These are phyloP conservation scores for Coemansia sp. DNA, from an alignment of 192 early-diverging fungal genomes.

Conservation along the genomic window DNA sequence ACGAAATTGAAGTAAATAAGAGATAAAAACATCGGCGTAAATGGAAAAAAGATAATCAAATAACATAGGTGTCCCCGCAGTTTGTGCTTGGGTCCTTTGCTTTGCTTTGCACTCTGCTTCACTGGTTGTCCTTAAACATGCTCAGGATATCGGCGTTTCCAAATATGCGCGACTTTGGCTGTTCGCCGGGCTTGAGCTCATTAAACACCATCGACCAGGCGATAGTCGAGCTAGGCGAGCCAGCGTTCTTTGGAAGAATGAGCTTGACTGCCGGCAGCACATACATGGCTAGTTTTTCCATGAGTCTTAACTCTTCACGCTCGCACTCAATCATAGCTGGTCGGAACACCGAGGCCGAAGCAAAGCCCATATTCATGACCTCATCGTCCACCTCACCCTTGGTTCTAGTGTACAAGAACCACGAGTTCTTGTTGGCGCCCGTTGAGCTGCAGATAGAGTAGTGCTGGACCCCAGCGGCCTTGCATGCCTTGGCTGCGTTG, in stretches of 20 bases:
- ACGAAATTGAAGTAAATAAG: too few relatives aligned
- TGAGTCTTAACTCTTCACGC: conserved; percentile 31
- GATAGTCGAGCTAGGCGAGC: conserved; percentile 26
- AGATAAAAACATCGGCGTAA: too few relatives aligned
- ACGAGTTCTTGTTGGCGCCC: conserved; percentile 57
- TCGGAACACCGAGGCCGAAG: conserved; percentile 60
- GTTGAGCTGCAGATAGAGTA: conserved; percentile 40
- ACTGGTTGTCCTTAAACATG: conserved; percentile 26
- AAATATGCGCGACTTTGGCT: conserved; percentile 12
- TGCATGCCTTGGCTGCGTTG: conserved; percentile 30
- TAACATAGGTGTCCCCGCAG: too few relatives aligned
- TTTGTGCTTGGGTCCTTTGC: too few relatives aligned
- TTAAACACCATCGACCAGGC: conserved; percentile 47
- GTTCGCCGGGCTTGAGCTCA: conserved; percentile 12
- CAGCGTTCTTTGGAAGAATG: conserved; percentile 16
- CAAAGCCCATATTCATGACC: conserved; percentile 60
- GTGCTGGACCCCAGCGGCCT: conserved; percentile 25
- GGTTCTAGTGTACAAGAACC: conserved; percentile 65
- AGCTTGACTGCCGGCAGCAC: conserved; percentile 18
- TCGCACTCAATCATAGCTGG: conserved; percentile 53
- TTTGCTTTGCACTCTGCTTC: too few relatives aligned
- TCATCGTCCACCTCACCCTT: conserved; percentile 77
- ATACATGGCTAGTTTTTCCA: conserved; percentile 16
- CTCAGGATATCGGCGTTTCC: conserved; percentile 27
- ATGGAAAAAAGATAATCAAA: too few relatives aligned